Percentiles rank a stretch among this genome's conserved stretches.
Evolutionary conservation across 2,329 filamentous ascomycete genomes (phyloP).

Genomic region (Pyrenophora teres): DNA sequence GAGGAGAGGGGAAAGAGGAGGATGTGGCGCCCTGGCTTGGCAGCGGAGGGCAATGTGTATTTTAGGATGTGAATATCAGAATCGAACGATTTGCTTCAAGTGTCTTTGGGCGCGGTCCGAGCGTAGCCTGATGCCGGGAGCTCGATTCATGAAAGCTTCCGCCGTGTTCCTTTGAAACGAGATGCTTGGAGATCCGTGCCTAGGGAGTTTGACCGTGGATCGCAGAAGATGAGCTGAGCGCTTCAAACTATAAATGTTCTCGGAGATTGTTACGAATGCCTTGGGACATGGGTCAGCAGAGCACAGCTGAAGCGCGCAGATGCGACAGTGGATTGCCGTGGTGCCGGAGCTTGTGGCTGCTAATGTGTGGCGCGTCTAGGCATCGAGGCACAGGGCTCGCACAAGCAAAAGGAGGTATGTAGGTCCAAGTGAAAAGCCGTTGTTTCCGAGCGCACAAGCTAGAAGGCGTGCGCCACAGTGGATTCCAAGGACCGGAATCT

Average conservation of each 20-base stretch:
- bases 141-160: neutral
- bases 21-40: neutral
- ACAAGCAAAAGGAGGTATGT: neutral
- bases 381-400: conserved; percentile 1
- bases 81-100: neutral
- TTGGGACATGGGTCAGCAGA: neutral
- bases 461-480: neutral
- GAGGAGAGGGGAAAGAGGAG: conserved; percentile 1
- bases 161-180: neutral
- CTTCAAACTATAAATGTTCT: neutral
- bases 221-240: neutral
- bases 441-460: neutral
- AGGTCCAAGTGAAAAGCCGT: neutral
- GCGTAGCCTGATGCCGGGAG: neutral
- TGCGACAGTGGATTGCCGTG: neutral
- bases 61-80: conserved; percentile 13
- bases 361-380: conserved; percentile 1
- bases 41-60: conserved; percentile 2
- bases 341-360: neutral
- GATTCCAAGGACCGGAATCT: neutral
- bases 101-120: conserved; percentile 2
- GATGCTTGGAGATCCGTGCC: neutral
- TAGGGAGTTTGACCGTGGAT: neutral
- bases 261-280: neutral
- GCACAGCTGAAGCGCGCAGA: neutral